phyloP scores from a whole-genome alignment of 441 rosid species.

The Syzygium malaccense region DNA sequence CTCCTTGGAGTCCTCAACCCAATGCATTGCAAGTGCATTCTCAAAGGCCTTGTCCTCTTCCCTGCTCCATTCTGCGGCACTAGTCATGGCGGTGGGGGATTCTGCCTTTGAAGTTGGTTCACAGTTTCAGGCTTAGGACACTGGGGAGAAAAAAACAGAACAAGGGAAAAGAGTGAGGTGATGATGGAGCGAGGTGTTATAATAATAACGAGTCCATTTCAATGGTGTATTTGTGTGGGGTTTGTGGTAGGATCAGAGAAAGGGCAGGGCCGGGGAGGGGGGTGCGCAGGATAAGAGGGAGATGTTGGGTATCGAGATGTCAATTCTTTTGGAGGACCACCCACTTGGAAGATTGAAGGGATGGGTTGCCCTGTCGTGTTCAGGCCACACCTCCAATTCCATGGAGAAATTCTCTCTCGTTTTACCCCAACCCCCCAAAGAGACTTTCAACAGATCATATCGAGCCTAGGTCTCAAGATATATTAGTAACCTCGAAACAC shows the following conservation, averaged over 20 bases:
- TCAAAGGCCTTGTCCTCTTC: constrained; percentile 80
- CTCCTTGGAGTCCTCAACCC: constrained; percentile 36
- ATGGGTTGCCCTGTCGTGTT: constrained; percentile 21
- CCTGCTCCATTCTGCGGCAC: constrained; percentile 49
- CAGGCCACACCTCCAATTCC: neutral
- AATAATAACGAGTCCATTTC: constrained; percentile 6
- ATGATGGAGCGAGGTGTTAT: neutral
- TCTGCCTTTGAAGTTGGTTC: neutral
- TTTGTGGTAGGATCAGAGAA: constrained; percentile 6
- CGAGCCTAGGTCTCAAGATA: neutral
- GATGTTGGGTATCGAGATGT: constrained; percentile 21
- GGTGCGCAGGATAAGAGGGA: constrained; percentile 26
- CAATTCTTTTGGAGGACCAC: constrained; percentile 37
- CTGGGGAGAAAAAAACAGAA: neutral
- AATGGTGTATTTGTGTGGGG: constrained; percentile 1
- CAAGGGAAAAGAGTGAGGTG: neutral
- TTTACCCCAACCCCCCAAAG: neutral
- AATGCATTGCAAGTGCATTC: constrained; percentile 60
- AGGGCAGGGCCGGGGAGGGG: neutral
- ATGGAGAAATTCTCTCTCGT: neutral
- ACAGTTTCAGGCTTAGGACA: neutral
- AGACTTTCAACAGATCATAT: neutral
- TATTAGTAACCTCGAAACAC: neutral
- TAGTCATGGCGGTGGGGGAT: constrained; percentile 30
- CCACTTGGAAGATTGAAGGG: neutral